Evolutionary conservation across 305 asterid species (phyloP).

Genomic region (Fraxinus nigra): DNA sequence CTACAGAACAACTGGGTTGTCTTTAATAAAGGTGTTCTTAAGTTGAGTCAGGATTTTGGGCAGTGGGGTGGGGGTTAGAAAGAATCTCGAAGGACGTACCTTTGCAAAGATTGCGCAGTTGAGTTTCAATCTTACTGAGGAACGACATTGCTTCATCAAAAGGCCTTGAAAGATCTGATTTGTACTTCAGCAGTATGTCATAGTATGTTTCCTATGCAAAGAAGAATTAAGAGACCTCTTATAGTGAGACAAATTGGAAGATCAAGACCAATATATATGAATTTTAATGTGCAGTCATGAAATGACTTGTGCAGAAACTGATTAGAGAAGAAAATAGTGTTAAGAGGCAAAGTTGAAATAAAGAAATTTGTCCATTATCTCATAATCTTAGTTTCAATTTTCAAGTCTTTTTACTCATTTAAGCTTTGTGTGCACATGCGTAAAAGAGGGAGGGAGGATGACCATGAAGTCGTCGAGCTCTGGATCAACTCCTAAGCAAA

Average conservation of each 20-base stretch:
- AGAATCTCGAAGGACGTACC: slow-evolving; percentile 35
- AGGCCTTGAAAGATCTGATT: slow-evolving; percentile 72
- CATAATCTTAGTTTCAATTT: background rate
- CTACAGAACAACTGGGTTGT: background rate
- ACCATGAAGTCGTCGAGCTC: slow-evolving; percentile 91
- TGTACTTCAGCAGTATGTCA: slow-evolving; percentile 63
- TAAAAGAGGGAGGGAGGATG: slow-evolving; percentile 21
- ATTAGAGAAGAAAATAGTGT: background rate
- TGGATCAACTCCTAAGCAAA: slow-evolving; percentile 71
- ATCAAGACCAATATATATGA: background rate
- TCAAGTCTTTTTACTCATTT: background rate
- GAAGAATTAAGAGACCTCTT: background rate
- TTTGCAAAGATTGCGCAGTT: slow-evolving; percentile 63
- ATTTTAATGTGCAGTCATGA: background rate
- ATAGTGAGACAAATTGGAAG: background rate
- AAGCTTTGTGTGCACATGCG: background rate
- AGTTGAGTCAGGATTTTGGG: background rate
- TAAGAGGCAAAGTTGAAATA: background rate
- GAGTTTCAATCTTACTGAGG: slow-evolving; percentile 57
- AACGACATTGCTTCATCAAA: slow-evolving; percentile 81
- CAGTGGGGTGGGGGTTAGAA: background rate
- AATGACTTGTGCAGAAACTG: background rate
- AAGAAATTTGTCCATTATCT: background rate
- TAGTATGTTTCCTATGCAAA: slow-evolving; percentile 59
- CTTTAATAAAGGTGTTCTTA: background rate